Conservation (phyloP, 495 filamentous ascomycete genomes). For the Annulohypoxylon nitens region DNA sequence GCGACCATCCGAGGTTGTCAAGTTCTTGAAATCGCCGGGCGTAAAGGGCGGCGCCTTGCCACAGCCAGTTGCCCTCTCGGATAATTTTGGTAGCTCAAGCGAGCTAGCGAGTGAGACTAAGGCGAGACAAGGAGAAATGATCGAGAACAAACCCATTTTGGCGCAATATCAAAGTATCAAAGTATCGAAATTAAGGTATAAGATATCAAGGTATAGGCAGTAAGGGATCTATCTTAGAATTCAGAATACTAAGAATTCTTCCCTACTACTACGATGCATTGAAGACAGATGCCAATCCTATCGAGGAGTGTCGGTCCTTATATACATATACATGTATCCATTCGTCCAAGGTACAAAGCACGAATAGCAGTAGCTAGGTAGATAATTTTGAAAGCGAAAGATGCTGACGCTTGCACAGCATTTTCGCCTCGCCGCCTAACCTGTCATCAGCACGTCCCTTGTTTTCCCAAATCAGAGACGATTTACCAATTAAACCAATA, state of each 20-base stretch:
- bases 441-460: background rate
- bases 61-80: constrained; percentile 22
- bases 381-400: background rate
- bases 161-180: background rate
- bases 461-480: background rate
- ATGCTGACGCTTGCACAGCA: constrained; percentile 13
- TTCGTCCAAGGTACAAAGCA: background rate
- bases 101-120: constrained; percentile 23
- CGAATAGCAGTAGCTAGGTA: no score
- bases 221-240: no score
- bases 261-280: no score
- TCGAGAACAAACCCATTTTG: constrained; percentile 25
- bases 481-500: constrained; percentile 6
- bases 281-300: background rate
- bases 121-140: constrained; percentile 20
- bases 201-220: background rate
- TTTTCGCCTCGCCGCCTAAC: background rate
- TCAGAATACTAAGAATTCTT: no score
- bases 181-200: background rate
- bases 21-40: constrained; percentile 35
- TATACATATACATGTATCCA: background rate
- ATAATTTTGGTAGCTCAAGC: constrained; percentile 6
- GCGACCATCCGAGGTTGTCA: constrained; percentile 46
- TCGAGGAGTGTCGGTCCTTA: background rate
- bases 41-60: constrained; percentile 21